Evolutionary conservation across 2,329 filamentous ascomycete genomes (phyloP).

Genomic region (Neospermospora avenae): DNA sequence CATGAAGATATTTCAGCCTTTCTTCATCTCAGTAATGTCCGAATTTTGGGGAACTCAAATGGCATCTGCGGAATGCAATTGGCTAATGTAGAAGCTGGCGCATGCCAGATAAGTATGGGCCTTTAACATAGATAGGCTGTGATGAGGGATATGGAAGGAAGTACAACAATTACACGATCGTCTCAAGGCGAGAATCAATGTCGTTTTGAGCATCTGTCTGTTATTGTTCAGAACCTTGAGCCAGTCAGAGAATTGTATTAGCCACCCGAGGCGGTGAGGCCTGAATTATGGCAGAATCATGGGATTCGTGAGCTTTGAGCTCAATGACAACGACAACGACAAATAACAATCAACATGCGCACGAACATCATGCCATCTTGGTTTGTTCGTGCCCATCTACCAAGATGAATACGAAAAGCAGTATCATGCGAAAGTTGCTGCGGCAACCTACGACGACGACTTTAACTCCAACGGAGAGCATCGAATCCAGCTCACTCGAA

Average conservation of each 20-base stretch:
- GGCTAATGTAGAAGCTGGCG: too few relatives aligned
- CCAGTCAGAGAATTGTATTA: background rate
- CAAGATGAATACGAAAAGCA: conserved; percentile 33
- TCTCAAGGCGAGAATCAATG: background rate
- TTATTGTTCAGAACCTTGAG: too few relatives aligned
- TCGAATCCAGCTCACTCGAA: conserved; percentile 24
- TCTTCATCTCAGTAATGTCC: too few relatives aligned
- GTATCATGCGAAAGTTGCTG: conserved; percentile 35
- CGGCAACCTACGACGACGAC: conserved; percentile 25
- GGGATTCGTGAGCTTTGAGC: background rate
- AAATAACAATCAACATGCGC: conserved; percentile 8
- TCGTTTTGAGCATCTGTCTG: background rate
- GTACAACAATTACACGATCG: background rate
- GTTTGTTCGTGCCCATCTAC: conserved; percentile 14
- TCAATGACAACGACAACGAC: background rate
- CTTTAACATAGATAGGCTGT: too few relatives aligned
- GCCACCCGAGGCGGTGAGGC: background rate
- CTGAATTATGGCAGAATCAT: background rate
- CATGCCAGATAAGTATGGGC: too few relatives aligned
- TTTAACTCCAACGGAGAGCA: conserved; percentile 17
- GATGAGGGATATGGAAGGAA: background rate
- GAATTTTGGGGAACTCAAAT: too few relatives aligned
- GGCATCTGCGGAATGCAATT: too few relatives aligned
- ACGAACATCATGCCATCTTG: conserved; percentile 27
- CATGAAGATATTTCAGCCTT: too few relatives aligned